Base-by-base conservation (phyloP, 106 monocot species). In the Iris macrosiphon region DNA sequence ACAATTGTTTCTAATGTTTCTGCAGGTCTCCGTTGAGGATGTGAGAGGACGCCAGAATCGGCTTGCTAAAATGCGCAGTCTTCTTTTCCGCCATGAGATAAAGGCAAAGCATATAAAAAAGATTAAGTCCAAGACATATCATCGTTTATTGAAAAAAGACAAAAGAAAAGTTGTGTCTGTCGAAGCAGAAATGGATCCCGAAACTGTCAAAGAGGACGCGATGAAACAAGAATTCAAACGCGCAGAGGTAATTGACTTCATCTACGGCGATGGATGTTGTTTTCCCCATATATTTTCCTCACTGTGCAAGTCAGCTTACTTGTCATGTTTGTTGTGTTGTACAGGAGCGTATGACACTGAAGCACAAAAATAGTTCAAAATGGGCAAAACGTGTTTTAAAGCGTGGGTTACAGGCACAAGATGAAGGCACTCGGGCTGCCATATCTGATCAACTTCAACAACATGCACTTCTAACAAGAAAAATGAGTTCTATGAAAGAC, bases 121-220 rank as follows among this genome's bases (percentile, higher is more conserved):
- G 35, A 98, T 98, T 5, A 98, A 98, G 40, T 98, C 98, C 17
- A 98, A 91, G 59, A 74, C 98, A 33, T 98, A 83, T 70, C 98
- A 91, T 58, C 86, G 91, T 15, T 73, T 98, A 39, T 32, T 84
- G 53, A 98, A 91, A 57, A 90, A 87, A 44, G 83, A 81, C 25
- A 98, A 57, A 67, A 32, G 52, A 31, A 98, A 87, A 59, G 64
- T 34, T 41, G 69, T 59, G 52, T 56, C 74, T 19, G 55, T 64
- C 34, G 76, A 83, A 27, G 32, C 71, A 27, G 60, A 72, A 55
- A 51, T 65, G 73, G 76, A 98, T 78, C 87, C 87, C 32, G 98
- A 90, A 60, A 70, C 61, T 55, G 67, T 71, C 15, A 80, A 81
- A 66, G 83, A 91, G 31, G 33, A 75, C 52, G 83, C 87, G 28